These are phyloP conservation scores for Amorphotheca resinae DNA, from an alignment of 495 filamentous ascomycete genomes.

Conservation along the genomic window DNA sequence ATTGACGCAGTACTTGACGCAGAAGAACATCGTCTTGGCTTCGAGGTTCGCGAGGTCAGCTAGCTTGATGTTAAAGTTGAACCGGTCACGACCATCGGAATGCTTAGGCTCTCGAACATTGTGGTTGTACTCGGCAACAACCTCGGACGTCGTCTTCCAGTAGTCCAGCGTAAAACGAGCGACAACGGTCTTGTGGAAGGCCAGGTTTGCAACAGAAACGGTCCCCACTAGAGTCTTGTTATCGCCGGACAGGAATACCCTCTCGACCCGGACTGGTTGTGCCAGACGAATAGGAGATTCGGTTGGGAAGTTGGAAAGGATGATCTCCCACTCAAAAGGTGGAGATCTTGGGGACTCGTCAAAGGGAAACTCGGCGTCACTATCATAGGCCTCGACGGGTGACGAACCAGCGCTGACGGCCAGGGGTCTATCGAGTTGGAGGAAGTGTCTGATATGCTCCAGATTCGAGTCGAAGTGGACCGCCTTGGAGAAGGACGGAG, in stretches of 20 bases:
- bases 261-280: constrained; percentile 63
- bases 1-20: constrained; percentile 75
- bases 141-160: constrained; percentile 96
- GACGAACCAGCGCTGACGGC: constrained; percentile 95
- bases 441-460: constrained; percentile 89
- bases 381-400: constrained; percentile 74
- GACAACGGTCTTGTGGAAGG: constrained; percentile 79
- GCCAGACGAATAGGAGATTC: constrained; percentile 50
- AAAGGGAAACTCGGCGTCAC: constrained; percentile 81
- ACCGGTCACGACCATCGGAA: constrained; percentile 66
- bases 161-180: constrained; percentile 93
- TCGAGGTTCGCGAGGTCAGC: constrained; percentile 84
- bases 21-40: constrained; percentile 79
- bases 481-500: constrained; percentile 84
- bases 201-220: constrained; percentile 74
- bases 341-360: constrained; percentile 35
- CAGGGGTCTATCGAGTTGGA: constrained; percentile 82
- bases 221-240: constrained; percentile 74
- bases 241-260: constrained; percentile 74
- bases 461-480: constrained; percentile 93
- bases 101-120: constrained; percentile 57
- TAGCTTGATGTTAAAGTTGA: constrained; percentile 87
- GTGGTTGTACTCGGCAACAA: constrained; percentile 73
- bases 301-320: constrained; percentile 67
- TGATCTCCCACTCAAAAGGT: constrained; percentile 77